Evolutionary conservation across 306 rosid species (phyloP), one percentile per base, ranked within the genome.

Genomic region (Heteromeles arbutifolia): DNA sequence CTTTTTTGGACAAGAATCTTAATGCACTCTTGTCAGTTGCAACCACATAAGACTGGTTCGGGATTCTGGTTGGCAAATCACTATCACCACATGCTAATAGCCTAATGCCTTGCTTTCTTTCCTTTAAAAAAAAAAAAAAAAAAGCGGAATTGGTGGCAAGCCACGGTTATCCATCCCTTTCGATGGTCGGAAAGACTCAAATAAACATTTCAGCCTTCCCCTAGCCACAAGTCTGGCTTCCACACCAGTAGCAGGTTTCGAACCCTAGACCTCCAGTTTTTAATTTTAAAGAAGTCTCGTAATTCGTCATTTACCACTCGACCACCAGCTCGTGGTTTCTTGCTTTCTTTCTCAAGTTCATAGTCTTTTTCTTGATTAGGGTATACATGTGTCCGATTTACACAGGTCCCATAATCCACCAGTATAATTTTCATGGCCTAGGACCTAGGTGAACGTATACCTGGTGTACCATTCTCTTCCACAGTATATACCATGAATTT

Each of bases 301-400:
- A 34, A 34, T 34, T 2, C 0, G 0, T 0, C 2, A 1, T 34
- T 34, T 34, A 34, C 9, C 2, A 34, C 9, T 34, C 0, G 0
- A 0, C 9, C 9, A 34, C 39, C 9, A 34, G 8, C 39, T 34
- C 8, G 39, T 34, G 39, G 8, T 34, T 34, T 2, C 41, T 41
- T 56, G 76, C 41, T 77, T 72, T 69, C 37, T 37, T 54, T 78
- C 54, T 63, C 19, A 61, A 24, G 74, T 81, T 82, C 67, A 8
- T 39, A 21, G 43, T 67, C 11, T 74, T 59, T 29, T 32, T 41
- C 61, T 72, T 61, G 44, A 45, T 56, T 9, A 11, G 61, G 61
- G 61, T 56, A 15, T 59, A 6, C 28, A 25, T 8, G 34, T 24
- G 41, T 29, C 19, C 6, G 22, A 26, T 63, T 63, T 14, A 29